A percentile compares a stretch with the other conserved stretches of the same genome.
phyloP scores from a whole-genome alignment of 768 basidiomycete species.

The Rhizopogon vinicolor region DNA sequence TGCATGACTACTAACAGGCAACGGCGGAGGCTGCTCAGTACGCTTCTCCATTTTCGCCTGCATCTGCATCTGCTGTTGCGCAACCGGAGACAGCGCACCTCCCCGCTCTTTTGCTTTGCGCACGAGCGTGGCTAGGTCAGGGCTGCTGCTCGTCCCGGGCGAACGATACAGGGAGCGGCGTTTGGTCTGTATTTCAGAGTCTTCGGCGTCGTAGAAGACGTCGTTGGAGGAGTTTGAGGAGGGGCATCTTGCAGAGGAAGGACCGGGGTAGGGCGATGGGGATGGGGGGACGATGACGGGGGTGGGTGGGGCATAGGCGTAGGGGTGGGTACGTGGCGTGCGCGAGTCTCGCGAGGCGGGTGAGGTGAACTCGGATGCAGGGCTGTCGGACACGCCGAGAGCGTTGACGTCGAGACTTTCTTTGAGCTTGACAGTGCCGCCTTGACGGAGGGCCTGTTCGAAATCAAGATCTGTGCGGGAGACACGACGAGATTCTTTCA shows the following conservation, averaged over 20 bases:
- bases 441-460: constrained; percentile 65
- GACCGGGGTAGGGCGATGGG: constrained; percentile 36
- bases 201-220: constrained; percentile 61
- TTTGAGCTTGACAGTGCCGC: constrained; percentile 63
- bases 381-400: constrained; percentile 53
- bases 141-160: constrained; percentile 85
- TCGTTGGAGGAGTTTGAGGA: constrained; percentile 55
- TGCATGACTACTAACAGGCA: constrained; percentile 26
- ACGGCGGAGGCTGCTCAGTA: constrained; percentile 39
- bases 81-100: constrained; percentile 30
- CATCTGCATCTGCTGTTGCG: constrained; percentile 28
- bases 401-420: constrained; percentile 69
- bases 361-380: constrained; percentile 37
- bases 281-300: constrained; percentile 66
- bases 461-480: constrained; percentile 81
- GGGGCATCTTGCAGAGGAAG: constrained; percentile 27
- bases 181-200: constrained; percentile 64
- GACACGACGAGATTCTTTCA: constrained; percentile 42
- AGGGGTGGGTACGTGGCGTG: constrained; percentile 25
- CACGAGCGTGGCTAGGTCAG: constrained; percentile 84
- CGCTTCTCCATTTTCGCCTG: constrained; percentile 31
- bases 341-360: constrained; percentile 31
- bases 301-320: constrained; percentile 24
- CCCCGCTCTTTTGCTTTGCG: constrained; percentile 77
- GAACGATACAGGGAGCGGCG: constrained; percentile 85